Evolutionary conservation across 1,139 yeast species (phyloP), one percentile per base, ranked within the genome.

Genomic region (Sugiyamaella pinicola): DNA sequence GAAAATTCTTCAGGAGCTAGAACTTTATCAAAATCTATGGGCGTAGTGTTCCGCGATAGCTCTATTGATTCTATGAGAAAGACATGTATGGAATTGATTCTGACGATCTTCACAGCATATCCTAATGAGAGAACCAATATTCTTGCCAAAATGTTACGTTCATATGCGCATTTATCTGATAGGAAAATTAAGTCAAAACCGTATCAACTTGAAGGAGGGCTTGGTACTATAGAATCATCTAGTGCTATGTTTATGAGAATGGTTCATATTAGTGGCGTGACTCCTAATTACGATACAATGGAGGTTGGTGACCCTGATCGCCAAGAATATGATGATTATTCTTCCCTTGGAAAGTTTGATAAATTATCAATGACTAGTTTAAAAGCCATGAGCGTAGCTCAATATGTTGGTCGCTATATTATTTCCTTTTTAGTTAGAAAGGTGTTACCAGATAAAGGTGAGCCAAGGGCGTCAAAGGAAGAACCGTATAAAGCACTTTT

Each of bases 81-180:
- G 5, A 59, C 68, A 9, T 67, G 71, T 37, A 72, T 79, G 57
- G 64, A 72, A 3, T 61, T 81, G 1, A 55, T 84, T 1, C 61
- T 74, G 1, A 62, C 72, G 1, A 73, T 85, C 7, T 85, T 82
- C 64, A 67, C 72, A 22, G 63, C 62, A 9, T 69, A 76, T 38
- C 69, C 73, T 0, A 77, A 75, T 40, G 95, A 87, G 61, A 72
- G 86, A 52, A 69, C 69, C 1, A 84, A 83, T 62, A 73, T 87
- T 7, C 60, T 86, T 10, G 79, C 78, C 47, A 93, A 87, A 63
- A 64, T 85, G 2, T 61, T 85, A n/a, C 67, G 76, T 2, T 78
- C 77, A 52, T 69, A 82, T 54, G 79, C 76, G 45, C 75, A 72
- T 43, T 63, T 83, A 6, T 79, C 85, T 0, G 63, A 72, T 2